Base-by-base conservation (phyloP, 164 flowering plant species). In the Stephania japonica region DNA sequence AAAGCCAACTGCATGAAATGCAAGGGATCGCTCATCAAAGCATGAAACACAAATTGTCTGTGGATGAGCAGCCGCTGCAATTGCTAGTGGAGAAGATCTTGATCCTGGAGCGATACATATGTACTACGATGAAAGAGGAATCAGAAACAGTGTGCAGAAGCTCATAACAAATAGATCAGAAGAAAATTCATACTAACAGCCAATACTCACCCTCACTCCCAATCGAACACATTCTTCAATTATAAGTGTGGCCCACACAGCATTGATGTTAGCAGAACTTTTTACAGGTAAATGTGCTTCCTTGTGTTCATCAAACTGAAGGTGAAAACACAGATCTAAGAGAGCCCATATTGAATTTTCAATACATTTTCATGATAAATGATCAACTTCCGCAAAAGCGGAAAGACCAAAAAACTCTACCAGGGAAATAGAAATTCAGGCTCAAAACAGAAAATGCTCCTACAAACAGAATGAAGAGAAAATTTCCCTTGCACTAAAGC, bases 101-200 rank as follows among this genome's bases (percentile, higher is more conserved):
- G 98, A 95, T 69, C 99, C 99, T 56, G 99, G 99, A 75, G 99
- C 99, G 81, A 95, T 75, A 84, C 97, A 95, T 81, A 95, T 89
- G 73, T 93, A 93, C 99, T 93, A 77, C 74, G 87, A 77, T 14
- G 73, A 71, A 76, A 78, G 84, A 77, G 43, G 63, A 76, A 81
- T 87, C 78, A 87, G 86, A 75, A 14, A 72, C 42, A 42, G 7
- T 72, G 61, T 61, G 74, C 6, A 80, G 71, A 21, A 63, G 42
- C 42, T 13, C 70, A 75, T 7, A 42, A 23, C 16, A 25, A 32
- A 9, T 44, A 27, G 8, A 38, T 16, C 19, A 56, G 43, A 32
- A 16, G 16, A 65, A 26, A 32, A 66, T 18, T 12, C 10, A 67
- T 32, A 64, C 69, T 68, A 32, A 32, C 38, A 2, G 38, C 38